Percentiles rank a stretch among this genome's conserved stretches.
Evolutionary conservation across 1,284 basidiomycete genomes (phyloP).

Genomic region (Xerocomus cyaneibrunnescens): DNA sequence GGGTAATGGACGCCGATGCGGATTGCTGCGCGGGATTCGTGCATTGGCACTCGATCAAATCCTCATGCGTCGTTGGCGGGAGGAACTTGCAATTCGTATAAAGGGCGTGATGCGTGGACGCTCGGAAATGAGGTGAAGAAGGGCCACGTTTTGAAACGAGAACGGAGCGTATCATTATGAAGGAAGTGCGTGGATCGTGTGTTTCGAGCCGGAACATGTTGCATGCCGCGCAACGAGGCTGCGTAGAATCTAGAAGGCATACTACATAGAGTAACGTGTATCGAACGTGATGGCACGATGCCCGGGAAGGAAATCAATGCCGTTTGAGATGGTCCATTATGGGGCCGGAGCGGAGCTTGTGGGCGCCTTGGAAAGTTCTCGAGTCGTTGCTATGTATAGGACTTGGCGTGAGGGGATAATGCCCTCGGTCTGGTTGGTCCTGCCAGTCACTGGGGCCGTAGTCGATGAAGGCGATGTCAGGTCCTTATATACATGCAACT

Average conservation of each 20-base stretch:
- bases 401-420: slow-evolving; percentile 17
- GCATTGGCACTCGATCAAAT: slow-evolving; percentile 8
- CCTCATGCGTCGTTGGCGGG: slow-evolving; percentile 8
- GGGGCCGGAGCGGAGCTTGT: slow-evolving; percentile 27
- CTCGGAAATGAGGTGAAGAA: slow-evolving; percentile 26
- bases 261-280: slow-evolving; percentile 12
- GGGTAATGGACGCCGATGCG: slow-evolving; percentile 4
- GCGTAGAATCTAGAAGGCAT: slow-evolving; percentile 14
- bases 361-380: slow-evolving; percentile 9
- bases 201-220: slow-evolving; percentile 33
- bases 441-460: slow-evolving; percentile 12
- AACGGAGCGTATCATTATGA: slow-evolving; percentile 11
- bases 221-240: slow-evolving; percentile 24
- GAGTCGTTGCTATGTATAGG: slow-evolving; percentile 19
- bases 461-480: slow-evolving; percentile 23
- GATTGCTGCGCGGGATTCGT: slow-evolving; percentile 6
- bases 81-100: slow-evolving; percentile 7
- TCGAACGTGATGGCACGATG: slow-evolving; percentile 14
- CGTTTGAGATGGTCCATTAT: slow-evolving; percentile 11
- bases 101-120: slow-evolving; percentile 6
- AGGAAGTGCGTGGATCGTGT: slow-evolving; percentile 22
- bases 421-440: slow-evolving; percentile 10
- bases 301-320: slow-evolving; percentile 16
- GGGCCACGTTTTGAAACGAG: slow-evolving; percentile 17
- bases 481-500: slow-evolving; percentile 18